Evolutionary conservation across 140 eudicot genomes (phyloP), one percentile per base, ranked within the genome.

Genomic region (Anethum foeniculum): DNA sequence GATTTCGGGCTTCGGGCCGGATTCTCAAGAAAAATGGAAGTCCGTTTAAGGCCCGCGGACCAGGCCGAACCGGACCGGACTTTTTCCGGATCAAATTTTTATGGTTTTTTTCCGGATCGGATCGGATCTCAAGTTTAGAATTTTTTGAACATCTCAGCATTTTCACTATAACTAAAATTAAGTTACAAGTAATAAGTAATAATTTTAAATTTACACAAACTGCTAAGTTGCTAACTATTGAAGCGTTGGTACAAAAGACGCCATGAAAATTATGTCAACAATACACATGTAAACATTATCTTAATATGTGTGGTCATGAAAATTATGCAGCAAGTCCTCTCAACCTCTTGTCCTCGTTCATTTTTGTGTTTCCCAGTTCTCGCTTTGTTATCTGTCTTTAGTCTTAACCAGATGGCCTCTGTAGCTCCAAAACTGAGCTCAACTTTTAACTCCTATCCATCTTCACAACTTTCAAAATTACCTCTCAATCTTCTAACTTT

Each of bases 361-460:
- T 52, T 5, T 10, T 30, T 19, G 6, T 71, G 44, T 8, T 67
- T 25, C 10, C 78, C 58, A 1, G 54, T 52, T 65, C 0, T 52
- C 32, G 9, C 75, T 76, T 78, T 77, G 71, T 71, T 76, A 41
- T 46, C 71, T 56, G 39, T 80, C 34, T 71, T 12, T 21, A 48
- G 38, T 58, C 46, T 32, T 15, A 75, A 28, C 23, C 14, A 43
- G 18, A 88, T 88, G 93, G 91, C 96, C 52, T 34, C 82, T 39
- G 88, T 91, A 62, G 82, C 85, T 69, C 72, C 91, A 79, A 91
- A 87, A 82, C 88, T 89, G 84, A 78, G 89, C 38, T 77, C 88
- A 58, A 84, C 79, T 81, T 76, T 88, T 71, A 80, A 87, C 64
- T 78, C 91, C 81, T 83, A 81, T 83, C 87, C 91, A 6, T 82